Conservation (phyloP, 371 early-diverging fungal species). For the Gilbertella persicaria region DNA sequence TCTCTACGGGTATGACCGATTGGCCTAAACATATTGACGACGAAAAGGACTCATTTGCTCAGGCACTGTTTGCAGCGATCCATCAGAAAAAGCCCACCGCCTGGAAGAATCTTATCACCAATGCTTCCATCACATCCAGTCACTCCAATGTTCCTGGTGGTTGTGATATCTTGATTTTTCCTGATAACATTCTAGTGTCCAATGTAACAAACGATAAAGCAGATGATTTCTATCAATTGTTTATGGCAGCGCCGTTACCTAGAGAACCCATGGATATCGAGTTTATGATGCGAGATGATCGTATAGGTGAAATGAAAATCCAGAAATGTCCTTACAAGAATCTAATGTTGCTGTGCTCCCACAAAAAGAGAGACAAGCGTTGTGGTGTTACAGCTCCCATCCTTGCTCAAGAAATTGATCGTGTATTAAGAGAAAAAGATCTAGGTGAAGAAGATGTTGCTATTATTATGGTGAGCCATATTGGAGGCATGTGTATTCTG, state of each 20-base stretch:
- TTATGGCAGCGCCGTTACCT: slow-evolving; percentile 23
- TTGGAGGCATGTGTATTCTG: slow-evolving; percentile 53
- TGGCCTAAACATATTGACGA: slow-evolving; percentile 62
- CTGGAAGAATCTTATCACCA: slow-evolving; percentile 37
- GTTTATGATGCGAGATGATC: slow-evolving; percentile 7
- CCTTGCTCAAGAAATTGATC: slow-evolving; percentile 63
- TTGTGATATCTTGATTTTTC: slow-evolving; percentile 36
- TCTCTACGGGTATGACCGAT: slow-evolving; percentile 59
- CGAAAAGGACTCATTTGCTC: slow-evolving; percentile 37
- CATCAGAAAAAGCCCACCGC: neutral
- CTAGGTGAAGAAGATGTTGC: slow-evolving; percentile 39
- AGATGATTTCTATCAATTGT: slow-evolving; percentile 27
- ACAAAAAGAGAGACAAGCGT: slow-evolving; percentile 72
- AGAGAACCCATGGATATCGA: slow-evolving; percentile 14
- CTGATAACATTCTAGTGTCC: slow-evolving; percentile 41
- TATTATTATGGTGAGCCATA: slow-evolving; percentile 61
- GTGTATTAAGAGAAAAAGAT: slow-evolving; percentile 51
- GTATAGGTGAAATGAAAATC: slow-evolving; percentile 16
- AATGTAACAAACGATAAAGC: slow-evolving; percentile 33
- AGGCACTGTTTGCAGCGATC: slow-evolving; percentile 12
- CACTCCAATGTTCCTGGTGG: slow-evolving; percentile 21
- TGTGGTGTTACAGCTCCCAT: slow-evolving; percentile 74
- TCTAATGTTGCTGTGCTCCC: slow-evolving; percentile 69
- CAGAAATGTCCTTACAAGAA: slow-evolving; percentile 26
- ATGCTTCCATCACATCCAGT: slow-evolving; percentile 27